Evolutionary conservation across 2,329 filamentous ascomycete species (phyloP), one percentile per base, ranked within the genome.

Genomic region (Botryotinia narcissicola): DNA sequence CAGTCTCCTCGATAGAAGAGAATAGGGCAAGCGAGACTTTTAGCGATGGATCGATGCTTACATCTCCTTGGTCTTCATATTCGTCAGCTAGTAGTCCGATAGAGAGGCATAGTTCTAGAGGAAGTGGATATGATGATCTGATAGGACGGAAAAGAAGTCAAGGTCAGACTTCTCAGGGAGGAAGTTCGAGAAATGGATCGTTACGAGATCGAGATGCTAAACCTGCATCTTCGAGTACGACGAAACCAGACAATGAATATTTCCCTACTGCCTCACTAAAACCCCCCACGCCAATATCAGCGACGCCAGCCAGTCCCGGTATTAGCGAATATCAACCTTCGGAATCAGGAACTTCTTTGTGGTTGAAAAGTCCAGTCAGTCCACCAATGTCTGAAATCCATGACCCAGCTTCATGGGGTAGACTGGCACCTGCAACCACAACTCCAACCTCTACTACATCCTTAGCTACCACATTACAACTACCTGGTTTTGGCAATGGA

Each of bases 111-210:
- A 71, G 62, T 40, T 78, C 78, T 12, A 78, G 76, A 70, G 77
- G 75, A 48, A 80, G 74, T 60, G 74, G 76, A 12, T 78, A 80
- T 67, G 75, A 77, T 44, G 75, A 74, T 20, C 59, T 78, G 25
- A 74, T 79, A 59, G 76, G 76, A 1, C 75, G 78, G 35, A 75
- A 80, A 71, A 74, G 78, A 59, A 79, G 77, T 57, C 78, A 76
- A 51, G 77, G 77, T 59, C 66, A 73, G 40, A 61, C 62, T 44
- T 76, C 72, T 42, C 73, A 73, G 40, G 71, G 75, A 67, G 74
- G 71, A 5, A 59, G 54, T 51, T 72, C 71, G 10, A n/a, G 63
- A 51, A 46, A 72, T 40, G 71, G 48, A 35, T 69, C 75, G 46
- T 66, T 74, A 32, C 71, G 63, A 35, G 71, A 72, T 64, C 73